A percentile compares a stretch with the other conserved stretches of the same genome.
These are phyloP conservation scores for Serendipita vermifera DNA, from an alignment of 768 basidiomycete species.

Conservation along the genomic window DNA sequence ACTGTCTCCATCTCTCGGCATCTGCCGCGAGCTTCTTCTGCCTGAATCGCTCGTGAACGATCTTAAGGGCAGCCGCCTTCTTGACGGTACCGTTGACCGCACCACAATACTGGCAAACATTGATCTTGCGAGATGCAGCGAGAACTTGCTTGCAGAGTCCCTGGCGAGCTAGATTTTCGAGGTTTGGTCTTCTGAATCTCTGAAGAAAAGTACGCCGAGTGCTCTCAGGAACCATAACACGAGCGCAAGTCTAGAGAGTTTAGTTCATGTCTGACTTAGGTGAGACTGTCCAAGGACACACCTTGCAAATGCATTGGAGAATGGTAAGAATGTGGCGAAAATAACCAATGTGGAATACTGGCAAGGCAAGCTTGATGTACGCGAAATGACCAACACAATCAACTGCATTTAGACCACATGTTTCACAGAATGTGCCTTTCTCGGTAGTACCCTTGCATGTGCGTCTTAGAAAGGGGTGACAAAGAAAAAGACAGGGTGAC, in stretches of 20 bases:
- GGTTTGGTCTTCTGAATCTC: conserved; percentile 77
- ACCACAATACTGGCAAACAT: conserved; percentile 87
- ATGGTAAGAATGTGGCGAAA: conserved; percentile 92
- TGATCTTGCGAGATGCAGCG: conserved; percentile 71
- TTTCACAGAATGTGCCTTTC: conserved; percentile 85
- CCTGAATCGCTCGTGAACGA: conserved; percentile 94
- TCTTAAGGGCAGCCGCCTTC: conserved; percentile 87
- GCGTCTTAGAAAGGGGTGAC: not conserved
- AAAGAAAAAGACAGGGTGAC: too few relatives aligned
- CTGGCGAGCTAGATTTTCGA: conserved; percentile 88
- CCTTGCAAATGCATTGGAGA: conserved; percentile 95
- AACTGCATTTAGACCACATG: conserved; percentile 80
- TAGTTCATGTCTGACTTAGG: not conserved
- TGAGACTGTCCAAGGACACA: conserved; percentile 24
- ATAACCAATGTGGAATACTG: conserved; percentile 97
- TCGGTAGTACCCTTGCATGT: conserved; percentile 82
- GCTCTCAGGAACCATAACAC: conserved; percentile 75
- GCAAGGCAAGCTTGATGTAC: conserved; percentile 92
- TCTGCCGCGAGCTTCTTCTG: conserved; percentile 86
- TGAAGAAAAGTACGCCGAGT: conserved; percentile 75
- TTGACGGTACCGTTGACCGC: conserved; percentile 92
- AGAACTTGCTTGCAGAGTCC: conserved; percentile 75
- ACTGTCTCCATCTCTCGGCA: conserved; percentile 75
- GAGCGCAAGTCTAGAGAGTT: conserved; percentile 56
- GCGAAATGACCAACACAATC: conserved; percentile 98